Evolutionary conservation across 2,329 filamentous ascomycete genomes (phyloP).

Genomic region (Emericellopsis cladophorae): DNA sequence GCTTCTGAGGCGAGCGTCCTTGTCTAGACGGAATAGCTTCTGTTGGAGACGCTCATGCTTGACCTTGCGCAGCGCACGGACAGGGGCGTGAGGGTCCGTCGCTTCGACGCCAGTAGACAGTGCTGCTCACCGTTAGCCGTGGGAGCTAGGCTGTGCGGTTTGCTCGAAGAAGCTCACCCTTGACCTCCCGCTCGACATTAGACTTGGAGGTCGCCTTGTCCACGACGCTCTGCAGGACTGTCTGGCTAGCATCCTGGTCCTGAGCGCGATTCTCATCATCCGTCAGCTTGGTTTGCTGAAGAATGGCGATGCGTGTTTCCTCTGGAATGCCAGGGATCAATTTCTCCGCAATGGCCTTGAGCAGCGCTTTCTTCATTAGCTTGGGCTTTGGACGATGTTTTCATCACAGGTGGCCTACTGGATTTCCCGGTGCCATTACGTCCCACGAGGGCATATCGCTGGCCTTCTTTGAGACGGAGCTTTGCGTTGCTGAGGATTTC

Average conservation of each 20-base stretch:
- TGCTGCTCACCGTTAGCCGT: conserved; percentile 15
- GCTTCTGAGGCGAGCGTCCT: conserved; percentile 61
- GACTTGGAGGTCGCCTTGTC: conserved; percentile 44
- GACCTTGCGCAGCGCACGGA: conserved; percentile 48
- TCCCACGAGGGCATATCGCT: conserved; percentile 67
- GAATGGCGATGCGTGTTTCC: conserved; percentile 49
- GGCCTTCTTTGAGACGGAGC: conserved; percentile 58
- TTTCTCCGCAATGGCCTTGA: conserved; percentile 65
- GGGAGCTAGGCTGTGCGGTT: neutral
- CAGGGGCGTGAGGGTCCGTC: conserved; percentile 41
- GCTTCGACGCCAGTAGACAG: conserved; percentile 47
- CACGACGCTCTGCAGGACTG: conserved; percentile 56
- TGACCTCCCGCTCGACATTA: conserved; percentile 46
- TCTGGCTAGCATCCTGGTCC: conserved; percentile 4
- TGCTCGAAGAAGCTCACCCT: conserved; percentile 24
- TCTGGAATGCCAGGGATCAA: conserved; percentile 66
- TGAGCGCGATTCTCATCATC: conserved; percentile 6
- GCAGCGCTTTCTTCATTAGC: conserved; percentile 35
- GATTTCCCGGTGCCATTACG: conserved; percentile 78
- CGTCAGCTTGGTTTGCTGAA: conserved; percentile 49
- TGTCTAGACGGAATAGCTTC: conserved; percentile 55
- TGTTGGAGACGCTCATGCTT: conserved; percentile 49
- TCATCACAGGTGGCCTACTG: conserved; percentile 31
- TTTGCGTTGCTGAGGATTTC: conserved; percentile 62
- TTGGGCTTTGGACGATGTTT: neutral